A percentile compares a stretch with the other conserved stretches of the same genome.
Conservation (phyloP, 306 rosid species). For the Medicago arabica region DNA sequence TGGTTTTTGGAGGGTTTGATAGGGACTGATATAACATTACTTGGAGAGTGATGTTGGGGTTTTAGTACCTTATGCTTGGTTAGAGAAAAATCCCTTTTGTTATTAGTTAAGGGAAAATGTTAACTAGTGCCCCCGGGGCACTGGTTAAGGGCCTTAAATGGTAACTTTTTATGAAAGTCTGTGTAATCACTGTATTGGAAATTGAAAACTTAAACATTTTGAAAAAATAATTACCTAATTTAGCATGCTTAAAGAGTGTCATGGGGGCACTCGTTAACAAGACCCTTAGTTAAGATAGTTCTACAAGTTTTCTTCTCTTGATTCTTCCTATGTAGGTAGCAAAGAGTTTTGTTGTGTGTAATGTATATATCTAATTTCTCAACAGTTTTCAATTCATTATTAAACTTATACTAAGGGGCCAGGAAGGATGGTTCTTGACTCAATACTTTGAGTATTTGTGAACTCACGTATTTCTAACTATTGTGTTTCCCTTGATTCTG, state of each 20-base stretch:
- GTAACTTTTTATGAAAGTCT: no score
- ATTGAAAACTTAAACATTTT: no score
- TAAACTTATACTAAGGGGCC: not conserved
- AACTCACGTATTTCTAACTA: not conserved
- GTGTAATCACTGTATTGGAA: no score
- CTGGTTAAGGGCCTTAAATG: no score
- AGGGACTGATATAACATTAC: not conserved
- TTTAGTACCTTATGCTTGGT: not conserved
- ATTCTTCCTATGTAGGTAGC: not conserved
- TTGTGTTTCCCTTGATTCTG: slow-evolving; percentile 14
- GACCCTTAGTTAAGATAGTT: no score
- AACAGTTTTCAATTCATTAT: not conserved
- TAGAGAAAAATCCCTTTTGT: not conserved
- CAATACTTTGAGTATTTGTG: not conserved
- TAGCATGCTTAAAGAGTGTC: no score
- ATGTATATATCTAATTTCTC: not conserved
- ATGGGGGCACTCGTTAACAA: no score
- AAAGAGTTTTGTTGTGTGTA: not conserved
- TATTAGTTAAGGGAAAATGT: not conserved
- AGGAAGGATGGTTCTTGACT: slow-evolving; percentile 16
- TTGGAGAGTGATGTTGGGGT: not conserved
- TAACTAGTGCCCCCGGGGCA: no score
- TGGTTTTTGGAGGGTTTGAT: not conserved
- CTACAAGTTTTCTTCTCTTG: not conserved
- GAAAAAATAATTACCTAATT: no score